A percentile compares a stretch with the other conserved stretches of the same genome.
Conservation (phyloP, 2,329 filamentous ascomycete genomes). For the Coniochaeta pulveracea region DNA sequence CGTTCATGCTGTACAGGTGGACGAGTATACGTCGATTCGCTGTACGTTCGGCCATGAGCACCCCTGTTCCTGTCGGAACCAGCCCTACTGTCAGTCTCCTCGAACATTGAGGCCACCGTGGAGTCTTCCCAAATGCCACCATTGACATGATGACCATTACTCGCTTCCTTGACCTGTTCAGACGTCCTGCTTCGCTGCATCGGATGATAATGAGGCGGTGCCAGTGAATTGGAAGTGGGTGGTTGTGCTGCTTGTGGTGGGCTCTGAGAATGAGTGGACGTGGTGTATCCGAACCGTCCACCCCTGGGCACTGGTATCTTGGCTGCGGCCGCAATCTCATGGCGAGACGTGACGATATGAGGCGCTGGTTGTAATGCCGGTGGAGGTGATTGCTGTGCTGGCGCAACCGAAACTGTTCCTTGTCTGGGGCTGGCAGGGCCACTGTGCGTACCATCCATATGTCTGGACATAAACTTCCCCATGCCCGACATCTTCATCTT, state of each 20-base stretch:
- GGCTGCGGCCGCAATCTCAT: conserved; percentile 19
- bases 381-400: conserved; percentile 8
- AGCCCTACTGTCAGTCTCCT: conserved; percentile 13
- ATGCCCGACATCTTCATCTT: conserved; percentile 23
- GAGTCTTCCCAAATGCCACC: conserved; percentile 24
- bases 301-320: conserved; percentile 23
- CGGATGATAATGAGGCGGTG: conserved; percentile 10
- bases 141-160: conserved; percentile 9
- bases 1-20: conserved; percentile 7
- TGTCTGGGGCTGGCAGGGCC: conserved; percentile 10
- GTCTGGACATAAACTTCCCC: conserved; percentile 11
- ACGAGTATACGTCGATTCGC: conserved; percentile 9
- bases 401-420: conserved; percentile 8
- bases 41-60: conserved; percentile 12
- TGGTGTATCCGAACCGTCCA: conserved; percentile 16
- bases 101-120: conserved; percentile 21
- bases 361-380: conserved; percentile 15
- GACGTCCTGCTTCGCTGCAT: conserved; percentile 15
- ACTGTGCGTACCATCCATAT: conserved; percentile 8
- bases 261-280: conserved; percentile 11
- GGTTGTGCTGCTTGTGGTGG: conserved; percentile 12
- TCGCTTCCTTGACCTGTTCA: conserved; percentile 13
- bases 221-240: conserved; percentile 1
- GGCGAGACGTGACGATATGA: conserved; percentile 17
- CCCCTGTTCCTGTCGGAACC: conserved; percentile 13